A percentile compares a stretch with the other conserved stretches of the same genome.
These are phyloP conservation scores for Marchantia polymorpha DNA, from an alignment of 225 moss, liverwort and hornwort genomes.

Conservation along the genomic window DNA sequence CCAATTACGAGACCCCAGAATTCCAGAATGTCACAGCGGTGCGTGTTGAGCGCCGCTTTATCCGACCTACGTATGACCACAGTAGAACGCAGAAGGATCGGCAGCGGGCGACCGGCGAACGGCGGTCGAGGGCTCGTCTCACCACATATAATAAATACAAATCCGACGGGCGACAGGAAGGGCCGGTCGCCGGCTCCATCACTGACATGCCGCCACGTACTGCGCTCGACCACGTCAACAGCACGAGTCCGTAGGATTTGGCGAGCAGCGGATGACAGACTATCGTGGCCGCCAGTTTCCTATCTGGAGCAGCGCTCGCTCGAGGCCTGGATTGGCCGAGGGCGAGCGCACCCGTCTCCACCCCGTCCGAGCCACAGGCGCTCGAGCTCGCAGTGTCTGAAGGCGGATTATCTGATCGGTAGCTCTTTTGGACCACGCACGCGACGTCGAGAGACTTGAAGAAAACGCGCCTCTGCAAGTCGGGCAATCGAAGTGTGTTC, in stretches of 20 bases:
- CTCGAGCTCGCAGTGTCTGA: not conserved
- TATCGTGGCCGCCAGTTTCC: slow-evolving; percentile 26
- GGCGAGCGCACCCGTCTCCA: not conserved
- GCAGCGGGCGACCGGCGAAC: slow-evolving; percentile 13
- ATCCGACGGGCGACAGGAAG: slow-evolving; percentile 14
- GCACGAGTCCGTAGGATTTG: not conserved
- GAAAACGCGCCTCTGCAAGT: slow-evolving; percentile 10
- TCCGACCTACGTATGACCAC: not conserved
- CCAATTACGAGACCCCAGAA: not conserved
- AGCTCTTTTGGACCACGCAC: slow-evolving; percentile 23
- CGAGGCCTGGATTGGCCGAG: not conserved
- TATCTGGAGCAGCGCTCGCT: slow-evolving; percentile 16
- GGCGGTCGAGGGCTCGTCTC: not conserved
- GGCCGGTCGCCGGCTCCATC: not conserved
- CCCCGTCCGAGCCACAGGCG: slow-evolving; percentile 25
- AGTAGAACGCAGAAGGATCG: not conserved
- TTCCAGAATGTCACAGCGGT: not conserved
- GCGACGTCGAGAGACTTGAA: not conserved
- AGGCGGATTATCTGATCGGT: slow-evolving; percentile 21
- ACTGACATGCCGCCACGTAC: not conserved
- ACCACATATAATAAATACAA: slow-evolving; percentile 9
- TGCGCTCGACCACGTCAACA: not conserved
- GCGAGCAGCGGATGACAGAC: slow-evolving; percentile 7
- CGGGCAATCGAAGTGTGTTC: not conserved
- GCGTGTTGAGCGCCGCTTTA: not conserved